Percentiles rank a stretch among this genome's conserved stretches.
Conservation (phyloP, 1,284 basidiomycete genomes). For the Cutaneotrichosporon sp. region DNA sequence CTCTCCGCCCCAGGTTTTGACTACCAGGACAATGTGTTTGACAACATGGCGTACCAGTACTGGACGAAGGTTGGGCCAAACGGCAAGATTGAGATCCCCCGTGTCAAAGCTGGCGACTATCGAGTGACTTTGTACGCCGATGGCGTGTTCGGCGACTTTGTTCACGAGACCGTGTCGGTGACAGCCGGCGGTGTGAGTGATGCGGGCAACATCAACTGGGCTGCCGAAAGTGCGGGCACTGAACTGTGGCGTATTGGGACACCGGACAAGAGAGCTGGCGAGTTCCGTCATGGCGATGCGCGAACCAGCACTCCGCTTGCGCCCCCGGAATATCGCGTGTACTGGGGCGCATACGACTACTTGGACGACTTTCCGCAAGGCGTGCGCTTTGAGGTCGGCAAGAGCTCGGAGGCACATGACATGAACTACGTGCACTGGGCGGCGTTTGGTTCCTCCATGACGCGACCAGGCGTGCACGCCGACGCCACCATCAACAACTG, state of each 20-base stretch:
- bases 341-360: constrained; percentile 34
- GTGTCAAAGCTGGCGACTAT: constrained; percentile 36
- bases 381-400: constrained; percentile 28
- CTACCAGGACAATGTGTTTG: constrained; percentile 30
- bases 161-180: constrained; percentile 28
- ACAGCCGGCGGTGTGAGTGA: constrained; percentile 16
- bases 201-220: constrained; percentile 19
- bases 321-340: constrained; percentile 27
- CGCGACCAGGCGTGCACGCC: constrained; percentile 6
- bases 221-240: constrained; percentile 23
- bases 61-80: constrained; percentile 28
- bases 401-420: constrained; percentile 22
- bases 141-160: constrained; percentile 35
- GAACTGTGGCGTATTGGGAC: constrained; percentile 37
- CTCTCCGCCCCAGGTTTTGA: constrained; percentile 28
- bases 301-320: constrained; percentile 21
- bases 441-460: constrained; percentile 21
- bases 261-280: constrained; percentile 28
- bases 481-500: constrained; percentile 27
- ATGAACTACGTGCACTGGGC: constrained; percentile 33
- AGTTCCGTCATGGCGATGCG: constrained; percentile 28
- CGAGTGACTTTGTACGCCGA: constrained; percentile 37
- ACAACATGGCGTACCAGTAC: constrained; percentile 30
- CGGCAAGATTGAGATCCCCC: constrained; percentile 24
- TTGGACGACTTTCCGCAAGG: constrained; percentile 31